Percentiles rank a stretch among this genome's conserved stretches.
Conservation (phyloP, 2,329 filamentous ascomycete genomes). For the Aspergillus chevalieri region DNA sequence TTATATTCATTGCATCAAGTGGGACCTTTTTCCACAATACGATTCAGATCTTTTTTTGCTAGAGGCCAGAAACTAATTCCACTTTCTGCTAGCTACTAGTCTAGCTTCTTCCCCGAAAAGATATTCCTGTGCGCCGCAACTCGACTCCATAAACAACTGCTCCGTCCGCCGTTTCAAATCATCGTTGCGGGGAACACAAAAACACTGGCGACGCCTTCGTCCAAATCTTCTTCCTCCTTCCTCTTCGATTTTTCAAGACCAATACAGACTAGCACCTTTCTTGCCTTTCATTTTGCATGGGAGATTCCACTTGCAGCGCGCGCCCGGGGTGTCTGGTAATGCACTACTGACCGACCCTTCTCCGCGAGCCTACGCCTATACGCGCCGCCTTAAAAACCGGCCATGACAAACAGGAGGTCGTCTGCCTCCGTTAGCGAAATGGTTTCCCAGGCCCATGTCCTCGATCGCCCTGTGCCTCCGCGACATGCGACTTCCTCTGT, state of each 20-base stretch:
- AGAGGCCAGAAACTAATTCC: not conserved
- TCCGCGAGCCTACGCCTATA: not conserved
- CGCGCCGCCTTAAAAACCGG: constrained; percentile 3
- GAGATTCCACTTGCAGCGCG: constrained; percentile 1
- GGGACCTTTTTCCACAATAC: not conserved
- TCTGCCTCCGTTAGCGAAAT: constrained; percentile 16
- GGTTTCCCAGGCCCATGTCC: constrained; percentile 40
- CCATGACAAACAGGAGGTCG: constrained; percentile 13
- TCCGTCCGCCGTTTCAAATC: not conserved
- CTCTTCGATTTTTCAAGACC: not conserved
- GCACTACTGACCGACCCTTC: not conserved
- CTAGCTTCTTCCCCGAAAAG: not conserved
- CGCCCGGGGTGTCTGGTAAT: constrained; percentile 3
- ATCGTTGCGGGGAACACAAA: constrained; percentile 3
- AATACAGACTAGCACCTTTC: not conserved
- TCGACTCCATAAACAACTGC: not conserved
- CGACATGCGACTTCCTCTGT: constrained; percentile 57
- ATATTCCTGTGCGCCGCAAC: not conserved
- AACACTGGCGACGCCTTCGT: not conserved
- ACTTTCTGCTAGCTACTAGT: not conserved
- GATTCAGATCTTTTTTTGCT: not conserved
- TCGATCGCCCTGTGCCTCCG: constrained; percentile 51
- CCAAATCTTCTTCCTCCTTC: not conserved
- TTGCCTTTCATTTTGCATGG: not conserved
- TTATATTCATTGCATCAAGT: constrained; percentile 2